Conservation (phyloP, 2,329 filamentous ascomycete species). For the Fonsecaea monophora region DNA sequence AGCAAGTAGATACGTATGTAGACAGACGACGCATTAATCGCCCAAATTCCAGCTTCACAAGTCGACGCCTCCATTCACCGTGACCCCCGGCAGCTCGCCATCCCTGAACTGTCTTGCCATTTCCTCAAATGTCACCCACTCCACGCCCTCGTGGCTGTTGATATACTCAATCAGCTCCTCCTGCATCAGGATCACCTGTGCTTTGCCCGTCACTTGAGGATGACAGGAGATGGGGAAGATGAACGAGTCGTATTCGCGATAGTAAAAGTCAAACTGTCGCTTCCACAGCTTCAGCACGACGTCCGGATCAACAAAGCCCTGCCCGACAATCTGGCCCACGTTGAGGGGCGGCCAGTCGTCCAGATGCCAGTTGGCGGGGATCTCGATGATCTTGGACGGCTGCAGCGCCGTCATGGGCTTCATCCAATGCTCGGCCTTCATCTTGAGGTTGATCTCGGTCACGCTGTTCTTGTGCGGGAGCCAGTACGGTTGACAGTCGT, state of each 20-base stretch:
- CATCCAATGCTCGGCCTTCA: slow-evolving; percentile 25
- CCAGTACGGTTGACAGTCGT: slow-evolving; percentile 46
- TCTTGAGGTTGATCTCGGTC: slow-evolving; percentile 9
- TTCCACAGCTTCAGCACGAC: slow-evolving; percentile 55
- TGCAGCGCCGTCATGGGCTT: slow-evolving; percentile 50
- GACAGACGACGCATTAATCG: neutral
- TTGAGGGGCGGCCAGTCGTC: slow-evolving; percentile 56
- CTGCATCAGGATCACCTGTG: slow-evolving; percentile 56
- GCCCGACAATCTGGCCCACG: slow-evolving; percentile 40
- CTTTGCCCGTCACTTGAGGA: slow-evolving; percentile 57
- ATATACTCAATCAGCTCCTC: slow-evolving; percentile 56
- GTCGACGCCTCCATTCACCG: neutral
- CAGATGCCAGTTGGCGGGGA: slow-evolving; percentile 56
- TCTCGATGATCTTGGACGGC: slow-evolving; percentile 50
- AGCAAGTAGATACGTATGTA: neutral
- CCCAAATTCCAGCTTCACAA: neutral
- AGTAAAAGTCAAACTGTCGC: slow-evolving; percentile 56
- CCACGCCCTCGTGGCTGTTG: slow-evolving; percentile 53
- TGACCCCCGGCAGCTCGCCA: slow-evolving; percentile 5
- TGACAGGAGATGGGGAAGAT: slow-evolving; percentile 57
- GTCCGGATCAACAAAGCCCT: slow-evolving; percentile 43
- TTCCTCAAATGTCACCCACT: slow-evolving; percentile 65
- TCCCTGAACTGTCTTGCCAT: slow-evolving; percentile 73
- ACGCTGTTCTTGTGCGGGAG: slow-evolving; percentile 10
- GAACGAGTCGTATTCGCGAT: slow-evolving; percentile 55